Evolutionary conservation across 257 asterid genomes (phyloP), one percentile per base, ranked within the genome.

Genomic region (Verbascum thapsus): DNA sequence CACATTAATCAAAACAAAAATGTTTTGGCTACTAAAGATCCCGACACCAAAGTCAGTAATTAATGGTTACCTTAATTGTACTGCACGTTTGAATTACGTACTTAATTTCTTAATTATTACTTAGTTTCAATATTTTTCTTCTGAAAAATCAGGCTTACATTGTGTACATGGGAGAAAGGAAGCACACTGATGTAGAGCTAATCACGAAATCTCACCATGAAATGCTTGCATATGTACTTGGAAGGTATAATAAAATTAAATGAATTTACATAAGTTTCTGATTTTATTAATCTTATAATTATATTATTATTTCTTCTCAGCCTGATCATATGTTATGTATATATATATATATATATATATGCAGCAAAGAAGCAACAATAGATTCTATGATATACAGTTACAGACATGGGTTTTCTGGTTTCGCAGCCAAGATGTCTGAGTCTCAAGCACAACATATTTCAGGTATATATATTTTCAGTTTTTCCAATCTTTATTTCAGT

Each of bases 371-470:
- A 62, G 83, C 71, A 34, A 60, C 77, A 2, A 4, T 19, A 16
- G 71, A 62, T 13, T 77, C 79, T 0, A 74, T 77, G 74, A 58
- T 77, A 48, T 76, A 74, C 13, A 77, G 81, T 50, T 81, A 72
- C 49, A 72, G 12, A 39, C 77, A 72, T 51, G 81, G 81, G 12
- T 81, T 81, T 47, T 77, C 86, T 11, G 86, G 77, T 63, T 77
- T 80, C 26, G 83, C 86, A 0, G 86, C 77, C 39, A 77, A 48
- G 77, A 62, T 77, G 72, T 74, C 75, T 0, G 13, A 41, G 26
- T 66, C 76, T 13, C 83, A 81, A 41, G 83, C 81, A n/a, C 53
- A 50, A 70, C 43, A 44, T 39, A 8, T 72, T 66, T 42, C 62
- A 55, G 80, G 83, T 77, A 42, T 34, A 1, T 15, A 20, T n/a